Base-by-base conservation (phyloP, 257 asterid species). In the Plantago major region DNA sequence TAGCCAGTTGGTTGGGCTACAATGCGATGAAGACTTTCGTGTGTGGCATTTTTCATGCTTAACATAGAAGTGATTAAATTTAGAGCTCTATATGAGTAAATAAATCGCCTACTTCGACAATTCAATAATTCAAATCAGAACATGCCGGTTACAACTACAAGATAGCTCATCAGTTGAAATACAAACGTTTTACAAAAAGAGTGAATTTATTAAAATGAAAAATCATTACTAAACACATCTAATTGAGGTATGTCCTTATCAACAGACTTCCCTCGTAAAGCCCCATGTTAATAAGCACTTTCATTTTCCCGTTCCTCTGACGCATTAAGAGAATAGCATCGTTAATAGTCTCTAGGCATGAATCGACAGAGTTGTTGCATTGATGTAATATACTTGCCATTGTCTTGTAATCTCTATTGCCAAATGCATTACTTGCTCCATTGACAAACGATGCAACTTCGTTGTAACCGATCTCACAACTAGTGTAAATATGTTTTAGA, bases 181-280 rank as follows among this genome's bases (percentile, higher is more conserved):
- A 22, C 26, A 22, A 22, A 22, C 26, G 2, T 22, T 22, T 22
- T 22, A 1, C 2, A 22, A 22, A 22, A 22, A 22, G 26, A 22
- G 26, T 22, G 26, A 22, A 22, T 22, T 22, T 22, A 22, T 22
- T 1, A 2, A 22, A 22, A 22, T 22, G 26, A 22, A 22, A 22
- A 22, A 22, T 22, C 26, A 22, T 22, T 2, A 22, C 26, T 1
- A 22, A 22, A 22, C 26, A 22, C 26, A 22, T 22, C 26, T 22
- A 22, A 22, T 22, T 22, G 26, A 22, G 26, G 2, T 2, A 1
- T 22, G 26, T 33, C 1, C 40, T 33, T 33, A 33, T 33, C 5
- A 67, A 37, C 0, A 12, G 44, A 26, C 6, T 28, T 10, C 62
- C 70, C 53, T 71, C 76, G 38, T 53, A 52, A 10, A 71, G 13